These are phyloP conservation scores for Mycena rosella DNA, from an alignment of 768 basidiomycete genomes.

Conservation along the genomic window DNA sequence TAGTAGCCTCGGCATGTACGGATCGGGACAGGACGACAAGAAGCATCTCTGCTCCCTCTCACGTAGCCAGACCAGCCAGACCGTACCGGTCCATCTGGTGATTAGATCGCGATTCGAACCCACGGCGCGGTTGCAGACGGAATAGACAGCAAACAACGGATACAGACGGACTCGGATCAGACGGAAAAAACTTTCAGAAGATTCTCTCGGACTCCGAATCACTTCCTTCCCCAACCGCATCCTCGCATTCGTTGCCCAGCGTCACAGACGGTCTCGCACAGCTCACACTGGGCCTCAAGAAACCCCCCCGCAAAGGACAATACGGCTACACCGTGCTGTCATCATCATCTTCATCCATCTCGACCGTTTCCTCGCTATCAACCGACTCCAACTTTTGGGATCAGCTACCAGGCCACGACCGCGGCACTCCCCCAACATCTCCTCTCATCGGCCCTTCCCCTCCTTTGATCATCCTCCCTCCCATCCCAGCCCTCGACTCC, in stretches of 20 bases:
- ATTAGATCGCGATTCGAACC: constrained; percentile 19
- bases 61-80: not conserved
- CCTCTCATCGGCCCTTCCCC: constrained; percentile 6
- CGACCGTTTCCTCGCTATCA: constrained; percentile 1
- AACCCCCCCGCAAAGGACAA: constrained; percentile 13
- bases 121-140: not conserved
- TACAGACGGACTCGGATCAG: constrained; percentile 5
- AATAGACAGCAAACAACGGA: constrained; percentile 4
- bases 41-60: not conserved
- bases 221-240: not conserved
- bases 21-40: not conserved
- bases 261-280: constrained; percentile 10
- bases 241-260: constrained; percentile 2
- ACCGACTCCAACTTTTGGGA: not conserved
- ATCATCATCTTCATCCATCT: not conserved
- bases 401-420: constrained; percentile 13
- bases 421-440: constrained; percentile 9
- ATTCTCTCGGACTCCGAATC: constrained; percentile 2
- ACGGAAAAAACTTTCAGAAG: not conserved
- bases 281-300: constrained; percentile 19
- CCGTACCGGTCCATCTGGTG: constrained; percentile 21
- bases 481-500: not conserved
- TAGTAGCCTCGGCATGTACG: not conserved
- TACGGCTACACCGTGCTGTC: constrained; percentile 3
- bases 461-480: not conserved